These are phyloP conservation scores for Phytophthora hibernalis DNA, from an alignment of 352 stramenopile species.

Conservation along the genomic window DNA sequence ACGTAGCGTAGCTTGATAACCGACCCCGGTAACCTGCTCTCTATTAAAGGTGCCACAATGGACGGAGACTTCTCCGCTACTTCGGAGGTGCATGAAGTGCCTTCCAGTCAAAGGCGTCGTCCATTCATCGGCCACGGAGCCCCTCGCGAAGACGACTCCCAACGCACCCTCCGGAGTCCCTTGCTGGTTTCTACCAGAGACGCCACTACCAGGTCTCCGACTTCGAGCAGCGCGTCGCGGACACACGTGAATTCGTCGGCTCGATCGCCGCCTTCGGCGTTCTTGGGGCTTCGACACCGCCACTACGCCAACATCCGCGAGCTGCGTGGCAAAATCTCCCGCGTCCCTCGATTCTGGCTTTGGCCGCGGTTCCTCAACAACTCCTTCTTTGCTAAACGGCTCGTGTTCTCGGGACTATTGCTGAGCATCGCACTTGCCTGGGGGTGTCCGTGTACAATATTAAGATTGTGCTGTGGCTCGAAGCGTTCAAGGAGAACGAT, in stretches of 20 bases:
- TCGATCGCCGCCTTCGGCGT: conserved; percentile 10
- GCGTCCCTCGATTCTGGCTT: conserved; percentile 57
- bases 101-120: conserved; percentile 17
- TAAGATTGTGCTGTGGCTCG: conserved; percentile 24
- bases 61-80: not conserved
- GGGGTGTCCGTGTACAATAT: conserved; percentile 65
- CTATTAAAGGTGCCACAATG: conserved; percentile 10
- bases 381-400: conserved; percentile 73
- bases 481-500: conserved; percentile 37
- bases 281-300: conserved; percentile 9
- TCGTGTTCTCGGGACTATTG: conserved; percentile 51
- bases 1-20: conserved; percentile 7
- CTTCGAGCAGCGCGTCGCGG: conserved; percentile 8
- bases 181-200: conserved; percentile 13
- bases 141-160: conserved; percentile 27
- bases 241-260: conserved; percentile 8
- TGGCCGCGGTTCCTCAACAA: conserved; percentile 66
- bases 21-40: conserved; percentile 3
- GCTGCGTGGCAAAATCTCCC: conserved; percentile 37
- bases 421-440: conserved; percentile 45
- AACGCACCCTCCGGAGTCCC: conserved; percentile 21
- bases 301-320: conserved; percentile 28
- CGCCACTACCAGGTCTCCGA: conserved; percentile 7
- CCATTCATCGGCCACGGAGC: conserved; percentile 26
- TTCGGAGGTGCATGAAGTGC: not conserved